A percentile compares a stretch with the other conserved stretches of the same genome.
Evolutionary conservation across 768 basidiomycete species (phyloP).

Genomic region (Dictyophora rubrovolvata): DNA sequence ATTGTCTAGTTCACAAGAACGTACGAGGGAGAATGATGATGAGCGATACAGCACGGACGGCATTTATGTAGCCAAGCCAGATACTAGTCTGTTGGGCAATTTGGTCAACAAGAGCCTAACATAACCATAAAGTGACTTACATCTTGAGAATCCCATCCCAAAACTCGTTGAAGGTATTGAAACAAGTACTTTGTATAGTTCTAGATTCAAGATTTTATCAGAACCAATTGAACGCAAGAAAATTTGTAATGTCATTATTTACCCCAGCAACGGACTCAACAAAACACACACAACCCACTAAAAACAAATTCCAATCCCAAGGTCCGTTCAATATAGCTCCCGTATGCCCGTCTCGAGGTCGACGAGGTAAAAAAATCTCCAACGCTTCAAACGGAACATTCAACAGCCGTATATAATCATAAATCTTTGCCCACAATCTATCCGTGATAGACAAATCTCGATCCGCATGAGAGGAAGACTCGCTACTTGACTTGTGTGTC

Average conservation of each 20-base stretch:
- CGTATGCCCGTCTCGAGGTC: constrained; percentile 12
- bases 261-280: constrained; percentile 14
- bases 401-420: constrained; percentile 29
- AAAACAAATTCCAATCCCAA: constrained; percentile 58
- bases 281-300: constrained; percentile 41
- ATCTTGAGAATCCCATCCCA: constrained; percentile 57
- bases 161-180: constrained; percentile 52
- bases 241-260: background rate
- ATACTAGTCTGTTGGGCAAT: constrained; percentile 51
- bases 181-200: constrained; percentile 28
- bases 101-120: background rate
- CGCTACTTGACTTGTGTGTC: background rate
- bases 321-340: background rate
- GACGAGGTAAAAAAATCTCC: constrained; percentile 45
- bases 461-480: constrained; percentile 11
- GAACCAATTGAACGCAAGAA: constrained; percentile 41
- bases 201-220: constrained; percentile 22
- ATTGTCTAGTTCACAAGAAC: constrained; percentile 12
- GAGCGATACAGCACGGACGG: constrained; percentile 44
- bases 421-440: constrained; percentile 3
- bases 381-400: constrained; percentile 67
- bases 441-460: background rate
- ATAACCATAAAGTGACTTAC: constrained; percentile 25
- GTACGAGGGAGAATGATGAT: constrained; percentile 51
- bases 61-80: constrained; percentile 48